phyloP scores from a whole-genome alignment of 495 filamentous ascomycete genomes.

The Hyaloscypha variabilis region DNA sequence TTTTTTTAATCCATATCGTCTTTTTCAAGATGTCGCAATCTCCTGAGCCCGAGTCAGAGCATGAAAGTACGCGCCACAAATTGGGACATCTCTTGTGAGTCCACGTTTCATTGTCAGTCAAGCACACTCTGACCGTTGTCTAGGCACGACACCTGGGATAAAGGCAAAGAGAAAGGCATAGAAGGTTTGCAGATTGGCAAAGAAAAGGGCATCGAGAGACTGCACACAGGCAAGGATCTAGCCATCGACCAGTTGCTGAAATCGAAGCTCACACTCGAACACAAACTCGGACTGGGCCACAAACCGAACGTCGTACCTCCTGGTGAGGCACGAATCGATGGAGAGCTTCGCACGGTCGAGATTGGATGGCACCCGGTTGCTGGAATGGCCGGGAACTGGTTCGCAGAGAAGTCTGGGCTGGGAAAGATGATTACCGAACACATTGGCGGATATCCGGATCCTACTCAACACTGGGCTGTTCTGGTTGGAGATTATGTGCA shows the following conservation, averaged over 20 bases:
- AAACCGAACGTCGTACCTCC: conserved; percentile 45
- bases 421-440: conserved; percentile 45
- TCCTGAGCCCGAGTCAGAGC: conserved; percentile 6
- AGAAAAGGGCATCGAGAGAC: conserved; percentile 26
- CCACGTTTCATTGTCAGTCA: too few relatives aligned
- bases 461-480: conserved; percentile 54
- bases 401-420: conserved; percentile 44
- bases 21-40: conserved; percentile 9
- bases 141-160: conserved; percentile 22
- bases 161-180: conserved; percentile 12
- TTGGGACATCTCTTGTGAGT: conserved; percentile 15
- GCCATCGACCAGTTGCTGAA: conserved; percentile 37
- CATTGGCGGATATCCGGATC: conserved; percentile 46
- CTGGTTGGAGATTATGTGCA: conserved; percentile 48
- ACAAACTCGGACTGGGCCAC: conserved; percentile 43
- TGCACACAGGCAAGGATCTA: conserved; percentile 20
- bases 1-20: too few relatives aligned
- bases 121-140: neutral
- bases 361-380: conserved; percentile 52
- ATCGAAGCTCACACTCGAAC: conserved; percentile 39
- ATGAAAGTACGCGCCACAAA: conserved; percentile 14
- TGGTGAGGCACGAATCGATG: conserved; percentile 34
- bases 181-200: conserved; percentile 35
- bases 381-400: conserved; percentile 43
- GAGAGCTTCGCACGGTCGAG: conserved; percentile 36